These are phyloP conservation scores for Pseudogymnoascus sp. DNA, from an alignment of 2,329 filamentous ascomycete genomes.

Conservation along the genomic window DNA sequence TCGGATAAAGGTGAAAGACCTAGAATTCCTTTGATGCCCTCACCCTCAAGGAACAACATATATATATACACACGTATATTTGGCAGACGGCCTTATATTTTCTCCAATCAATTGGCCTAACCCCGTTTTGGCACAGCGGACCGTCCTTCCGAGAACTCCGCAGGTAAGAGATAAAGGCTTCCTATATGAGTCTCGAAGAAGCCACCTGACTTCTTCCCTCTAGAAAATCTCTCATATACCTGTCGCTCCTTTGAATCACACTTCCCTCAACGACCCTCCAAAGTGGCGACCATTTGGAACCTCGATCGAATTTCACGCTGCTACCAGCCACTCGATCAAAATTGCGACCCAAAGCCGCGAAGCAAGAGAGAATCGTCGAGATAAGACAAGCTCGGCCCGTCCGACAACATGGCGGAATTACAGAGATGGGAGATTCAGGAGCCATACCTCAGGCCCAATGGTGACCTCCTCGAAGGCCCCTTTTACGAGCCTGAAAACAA, in stretches of 20 bases:
- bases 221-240: not conserved
- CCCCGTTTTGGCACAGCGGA: not conserved
- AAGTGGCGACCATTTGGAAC: not conserved
- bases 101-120: not conserved
- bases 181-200: slow-evolving; percentile 5
- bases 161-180: slow-evolving; percentile 3
- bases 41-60: not conserved
- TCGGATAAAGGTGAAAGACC: slow-evolving; percentile 1
- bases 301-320: not conserved
- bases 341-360: not conserved
- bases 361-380: not conserved
- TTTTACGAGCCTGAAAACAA: slow-evolving; percentile 62
- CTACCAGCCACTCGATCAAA: not conserved
- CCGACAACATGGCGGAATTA: not conserved
- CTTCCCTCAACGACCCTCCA: not conserved
- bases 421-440: slow-evolving; percentile 38
- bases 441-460: slow-evolving; percentile 52
- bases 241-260: not conserved
- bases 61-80: not conserved
- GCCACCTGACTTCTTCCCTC: slow-evolving; percentile 2
- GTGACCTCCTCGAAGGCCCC: slow-evolving; percentile 65
- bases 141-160: slow-evolving; percentile 1
- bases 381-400: not conserved
- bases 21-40: not conserved
- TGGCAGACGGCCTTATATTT: not conserved